Conservation (phyloP, 495 filamentous ascomycete species). For the Penicillium mononematosum region DNA sequence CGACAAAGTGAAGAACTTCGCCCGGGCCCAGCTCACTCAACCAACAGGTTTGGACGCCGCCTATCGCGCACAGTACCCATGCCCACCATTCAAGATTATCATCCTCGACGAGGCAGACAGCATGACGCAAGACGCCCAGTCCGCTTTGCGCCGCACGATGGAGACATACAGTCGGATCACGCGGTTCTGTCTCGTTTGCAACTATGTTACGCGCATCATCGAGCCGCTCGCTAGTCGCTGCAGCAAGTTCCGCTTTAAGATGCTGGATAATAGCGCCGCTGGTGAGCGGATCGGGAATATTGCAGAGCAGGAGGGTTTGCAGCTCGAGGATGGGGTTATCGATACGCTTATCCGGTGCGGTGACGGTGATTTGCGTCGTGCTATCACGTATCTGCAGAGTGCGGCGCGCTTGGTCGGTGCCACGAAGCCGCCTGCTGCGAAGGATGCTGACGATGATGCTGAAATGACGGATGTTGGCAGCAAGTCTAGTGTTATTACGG, state of each 20-base stretch:
- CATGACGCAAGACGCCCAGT: constrained; percentile 98
- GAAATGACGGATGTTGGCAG: constrained; percentile 48
- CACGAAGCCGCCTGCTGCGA: constrained; percentile 34
- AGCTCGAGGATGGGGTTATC: constrained; percentile 71
- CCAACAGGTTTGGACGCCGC: constrained; percentile 59
- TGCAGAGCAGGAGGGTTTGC: constrained; percentile 70
- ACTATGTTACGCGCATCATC: constrained; percentile 97
- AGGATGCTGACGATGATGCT: constrained; percentile 50
- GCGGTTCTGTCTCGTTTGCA: constrained; percentile 95
- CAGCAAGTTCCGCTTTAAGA: constrained; percentile 98
- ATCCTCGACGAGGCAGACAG: constrained; percentile 96
- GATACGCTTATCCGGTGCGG: constrained; percentile 82
- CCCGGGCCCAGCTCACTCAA: constrained; percentile 87
- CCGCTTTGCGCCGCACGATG: constrained; percentile 90
- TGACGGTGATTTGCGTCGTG: constrained; percentile 92
- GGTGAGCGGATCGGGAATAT: constrained; percentile 75
- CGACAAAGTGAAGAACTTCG: constrained; percentile 99
- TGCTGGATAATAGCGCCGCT: constrained; percentile 78
- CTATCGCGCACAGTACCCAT: constrained; percentile 79
- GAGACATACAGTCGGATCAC: constrained; percentile 97
- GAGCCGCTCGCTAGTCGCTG: constrained; percentile 88
- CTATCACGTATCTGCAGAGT: constrained; percentile 94
- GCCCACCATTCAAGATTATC: constrained; percentile 97
- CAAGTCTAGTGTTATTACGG: constrained; percentile 54
- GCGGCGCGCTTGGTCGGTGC: constrained; percentile 78